phyloP scores from a whole-genome alignment of 306 rosid species.

The Sicyos baderoa region DNA sequence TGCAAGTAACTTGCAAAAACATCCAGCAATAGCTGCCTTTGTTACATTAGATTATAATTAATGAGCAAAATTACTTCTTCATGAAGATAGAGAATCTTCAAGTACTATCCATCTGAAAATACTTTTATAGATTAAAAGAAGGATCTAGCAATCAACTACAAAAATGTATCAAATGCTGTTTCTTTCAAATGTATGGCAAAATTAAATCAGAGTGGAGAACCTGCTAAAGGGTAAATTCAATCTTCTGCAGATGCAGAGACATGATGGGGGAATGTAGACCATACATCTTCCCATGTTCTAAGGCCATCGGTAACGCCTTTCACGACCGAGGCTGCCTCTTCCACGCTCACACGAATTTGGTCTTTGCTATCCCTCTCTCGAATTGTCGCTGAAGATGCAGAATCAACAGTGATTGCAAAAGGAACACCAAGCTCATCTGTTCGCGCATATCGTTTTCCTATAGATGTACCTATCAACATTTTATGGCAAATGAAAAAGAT shows the following conservation, averaged over 20 bases:
- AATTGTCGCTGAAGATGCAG: slow-evolving; percentile 54
- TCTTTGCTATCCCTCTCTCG: slow-evolving; percentile 82
- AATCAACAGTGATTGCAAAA: slow-evolving; percentile 68
- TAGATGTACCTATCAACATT: slow-evolving; percentile 55
- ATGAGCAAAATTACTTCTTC: neutral
- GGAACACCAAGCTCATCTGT: slow-evolving; percentile 93
- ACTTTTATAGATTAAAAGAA: slow-evolving; percentile 3
- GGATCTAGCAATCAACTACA: slow-evolving; percentile 13
- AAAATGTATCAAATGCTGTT: slow-evolving; percentile 7
- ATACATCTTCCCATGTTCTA: slow-evolving; percentile 60
- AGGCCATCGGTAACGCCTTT: slow-evolving; percentile 61
- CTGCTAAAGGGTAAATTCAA: slow-evolving; percentile 19
- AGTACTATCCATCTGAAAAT: neutral
- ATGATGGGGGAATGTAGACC: slow-evolving; percentile 69
- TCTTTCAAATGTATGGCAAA: slow-evolving; percentile 4
- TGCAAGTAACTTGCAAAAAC: too few relatives aligned
- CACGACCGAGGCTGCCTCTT: slow-evolving; percentile 55
- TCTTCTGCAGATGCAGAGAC: slow-evolving; percentile 51
- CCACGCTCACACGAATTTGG: slow-evolving; percentile 70
- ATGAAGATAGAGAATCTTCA: neutral
- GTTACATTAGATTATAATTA: neutral
- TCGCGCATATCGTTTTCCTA: slow-evolving; percentile 77
- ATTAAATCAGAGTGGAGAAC: neutral
- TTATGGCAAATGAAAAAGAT: neutral
- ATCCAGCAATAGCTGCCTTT: neutral